phyloP scores from a whole-genome alignment of 2,329 filamentous ascomycete species.

The Fonsecaea erecta region DNA sequence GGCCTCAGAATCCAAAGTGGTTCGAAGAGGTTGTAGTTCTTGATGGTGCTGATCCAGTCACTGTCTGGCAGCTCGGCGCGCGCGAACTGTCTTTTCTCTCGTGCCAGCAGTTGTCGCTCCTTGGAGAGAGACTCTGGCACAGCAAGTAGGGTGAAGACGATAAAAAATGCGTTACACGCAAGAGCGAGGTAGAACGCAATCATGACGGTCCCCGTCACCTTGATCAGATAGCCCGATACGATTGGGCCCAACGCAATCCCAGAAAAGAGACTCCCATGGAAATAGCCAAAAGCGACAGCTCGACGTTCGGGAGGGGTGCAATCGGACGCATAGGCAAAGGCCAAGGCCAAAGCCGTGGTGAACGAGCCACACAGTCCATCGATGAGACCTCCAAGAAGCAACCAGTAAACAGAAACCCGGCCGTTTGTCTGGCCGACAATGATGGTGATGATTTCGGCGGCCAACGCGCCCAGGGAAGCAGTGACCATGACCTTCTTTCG shows the following conservation, averaged over 20 bases:
- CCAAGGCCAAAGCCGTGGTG: conserved; percentile 77
- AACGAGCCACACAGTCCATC: conserved; percentile 91
- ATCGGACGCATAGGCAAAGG: conserved; percentile 86
- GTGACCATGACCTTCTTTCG: conserved; percentile 74
- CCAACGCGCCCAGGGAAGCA: conserved; percentile 73
- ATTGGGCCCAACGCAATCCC: conserved; percentile 89
- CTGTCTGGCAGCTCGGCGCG: conserved; percentile 42
- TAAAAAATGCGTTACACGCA: conserved; percentile 73
- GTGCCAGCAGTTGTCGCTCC: conserved; percentile 70
- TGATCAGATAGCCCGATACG: conserved; percentile 77
- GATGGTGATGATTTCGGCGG: conserved; percentile 77
- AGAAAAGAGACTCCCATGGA: conserved; percentile 85
- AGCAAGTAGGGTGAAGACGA: conserved; percentile 70
- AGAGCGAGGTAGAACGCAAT: conserved; percentile 84
- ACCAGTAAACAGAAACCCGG: conserved; percentile 73
- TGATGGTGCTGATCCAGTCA: conserved; percentile 48
- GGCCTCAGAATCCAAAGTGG: conserved; percentile 81
- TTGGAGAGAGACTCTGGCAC: conserved; percentile 85
- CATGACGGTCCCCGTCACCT: conserved; percentile 73
- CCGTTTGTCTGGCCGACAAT: conserved; percentile 77
- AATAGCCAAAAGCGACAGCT: conserved; percentile 82
- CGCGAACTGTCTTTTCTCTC: conserved; percentile 65
- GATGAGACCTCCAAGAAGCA: conserved; percentile 74
- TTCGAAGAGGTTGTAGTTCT: conserved; percentile 69
- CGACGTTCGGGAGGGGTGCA: conserved; percentile 80